These are phyloP conservation scores for Panicum hallii DNA, from an alignment of 202 grass and related monocot species.

Conservation along the genomic window DNA sequence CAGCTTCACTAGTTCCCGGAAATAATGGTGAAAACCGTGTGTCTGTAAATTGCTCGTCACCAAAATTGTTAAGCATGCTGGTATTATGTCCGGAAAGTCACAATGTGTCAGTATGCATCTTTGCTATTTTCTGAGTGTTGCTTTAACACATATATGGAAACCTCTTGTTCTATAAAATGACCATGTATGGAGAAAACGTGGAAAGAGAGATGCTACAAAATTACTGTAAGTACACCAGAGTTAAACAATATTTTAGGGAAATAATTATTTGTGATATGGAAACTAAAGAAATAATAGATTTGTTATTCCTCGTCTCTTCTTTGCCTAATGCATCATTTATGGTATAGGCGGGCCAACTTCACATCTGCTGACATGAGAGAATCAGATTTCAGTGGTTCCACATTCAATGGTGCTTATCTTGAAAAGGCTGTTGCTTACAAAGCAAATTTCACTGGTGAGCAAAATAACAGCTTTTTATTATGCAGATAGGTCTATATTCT, in stretches of 20 bases:
- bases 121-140: not conserved
- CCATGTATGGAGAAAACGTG: not conserved
- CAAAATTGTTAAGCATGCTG: not conserved
- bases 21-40: not conserved
- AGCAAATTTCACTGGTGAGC: slow-evolving; percentile 89
- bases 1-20: not conserved
- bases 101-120: not conserved
- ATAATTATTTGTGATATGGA: slow-evolving; percentile 2
- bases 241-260: not conserved
- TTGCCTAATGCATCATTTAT: slow-evolving; percentile 44
- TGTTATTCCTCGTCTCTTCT: not conserved
- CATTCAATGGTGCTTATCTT: slow-evolving; percentile 97
- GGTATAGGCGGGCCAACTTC: slow-evolving; percentile 86
- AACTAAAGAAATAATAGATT: slow-evolving; percentile 5
- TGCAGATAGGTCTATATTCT: not conserved
- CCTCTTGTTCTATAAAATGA: not conserved
- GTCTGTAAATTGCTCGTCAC: not conserved
- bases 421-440: slow-evolving; percentile 99
- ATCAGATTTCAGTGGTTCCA: slow-evolving; percentile 95
- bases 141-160: slow-evolving; percentile 9
- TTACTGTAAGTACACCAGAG: not conserved
- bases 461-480: slow-evolving; percentile 21
- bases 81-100: not conserved
- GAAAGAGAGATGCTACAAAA: not conserved
- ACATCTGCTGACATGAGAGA: slow-evolving; percentile 97